A percentile compares a stretch with the other conserved stretches of the same genome.
These are phyloP conservation scores for Zygosaccharomyces sapae DNA, from an alignment of 1,139 yeast genomes.

Conservation along the genomic window DNA sequence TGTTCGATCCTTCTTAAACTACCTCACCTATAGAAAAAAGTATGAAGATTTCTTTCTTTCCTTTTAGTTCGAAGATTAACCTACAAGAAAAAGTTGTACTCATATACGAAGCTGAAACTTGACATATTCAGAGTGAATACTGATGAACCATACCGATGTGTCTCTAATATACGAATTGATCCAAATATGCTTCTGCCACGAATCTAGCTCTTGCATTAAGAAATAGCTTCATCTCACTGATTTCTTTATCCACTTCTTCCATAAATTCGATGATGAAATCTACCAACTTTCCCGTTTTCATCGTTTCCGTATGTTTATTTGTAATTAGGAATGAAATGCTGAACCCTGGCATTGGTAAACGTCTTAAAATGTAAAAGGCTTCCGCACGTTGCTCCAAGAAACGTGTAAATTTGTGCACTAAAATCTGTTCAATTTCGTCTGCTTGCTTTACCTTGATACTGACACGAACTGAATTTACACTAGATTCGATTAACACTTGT, in stretches of 20 bases:
- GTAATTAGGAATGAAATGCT: slow-evolving; percentile 92
- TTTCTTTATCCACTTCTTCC: slow-evolving; percentile 99
- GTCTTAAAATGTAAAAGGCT: slow-evolving; percentile 82
- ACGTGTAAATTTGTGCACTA: slow-evolving; percentile 90
- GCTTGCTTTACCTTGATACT: slow-evolving; percentile 93
- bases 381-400: slow-evolving; percentile 95
- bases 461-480: slow-evolving; percentile 84
- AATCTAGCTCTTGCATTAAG: slow-evolving; percentile 97
- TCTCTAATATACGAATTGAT: slow-evolving; percentile 37
- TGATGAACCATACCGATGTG: slow-evolving; percentile 40
- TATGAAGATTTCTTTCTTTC: slow-evolving; percentile 2
- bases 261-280: slow-evolving; percentile 96
- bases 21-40: slow-evolving; percentile 5
- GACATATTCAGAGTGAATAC: not conserved
- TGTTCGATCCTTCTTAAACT: not conserved
- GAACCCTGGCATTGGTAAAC: slow-evolving; percentile 83
- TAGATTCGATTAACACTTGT: slow-evolving; percentile 86
- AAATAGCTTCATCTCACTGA: slow-evolving; percentile 95
- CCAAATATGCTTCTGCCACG: slow-evolving; percentile 88
- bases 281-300: slow-evolving; percentile 91
- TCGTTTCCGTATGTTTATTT: slow-evolving; percentile 89
- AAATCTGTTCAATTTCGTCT: slow-evolving; percentile 91
- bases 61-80: not conserved
- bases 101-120: slow-evolving; percentile 2
- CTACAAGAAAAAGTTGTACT: not conserved